These are phyloP conservation scores for Phyllosticta capitalensis DNA, from an alignment of 2,329 filamentous ascomycete genomes.

Conservation along the genomic window DNA sequence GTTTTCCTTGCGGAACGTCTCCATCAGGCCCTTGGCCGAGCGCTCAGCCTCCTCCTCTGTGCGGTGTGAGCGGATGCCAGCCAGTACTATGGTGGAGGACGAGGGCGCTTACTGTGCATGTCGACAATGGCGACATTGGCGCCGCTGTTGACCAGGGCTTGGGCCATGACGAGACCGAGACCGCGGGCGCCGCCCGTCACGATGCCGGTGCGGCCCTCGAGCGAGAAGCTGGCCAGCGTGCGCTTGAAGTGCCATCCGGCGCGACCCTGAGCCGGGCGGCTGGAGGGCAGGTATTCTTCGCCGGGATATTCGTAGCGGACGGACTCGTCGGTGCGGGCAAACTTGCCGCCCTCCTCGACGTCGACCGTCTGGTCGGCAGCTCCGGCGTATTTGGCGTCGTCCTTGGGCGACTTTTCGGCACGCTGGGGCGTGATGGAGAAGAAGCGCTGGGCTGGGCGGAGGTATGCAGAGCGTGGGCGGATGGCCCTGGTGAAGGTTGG, in stretches of 20 bases:
- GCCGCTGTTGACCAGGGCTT: slow-evolving; percentile 80
- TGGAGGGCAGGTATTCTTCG: slow-evolving; percentile 62
- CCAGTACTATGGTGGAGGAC: neutral
- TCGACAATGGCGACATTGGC: slow-evolving; percentile 88
- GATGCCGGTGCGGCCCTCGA: slow-evolving; percentile 72
- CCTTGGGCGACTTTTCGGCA: slow-evolving; percentile 19
- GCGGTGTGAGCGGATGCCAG: neutral
- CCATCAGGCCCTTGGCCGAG: slow-evolving; percentile 64
- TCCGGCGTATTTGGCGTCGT: slow-evolving; percentile 26
- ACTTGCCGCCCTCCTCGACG: slow-evolving; percentile 49
- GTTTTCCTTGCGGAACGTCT: slow-evolving; percentile 70
- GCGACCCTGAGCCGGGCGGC: slow-evolving; percentile 61
- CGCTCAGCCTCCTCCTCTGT: slow-evolving; percentile 73
- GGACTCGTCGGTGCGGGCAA: slow-evolving; percentile 69
- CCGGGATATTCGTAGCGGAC: slow-evolving; percentile 72
- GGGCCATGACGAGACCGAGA: slow-evolving; percentile 83
- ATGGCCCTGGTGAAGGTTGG: slow-evolving; percentile 15
- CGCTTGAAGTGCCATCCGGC: slow-evolving; percentile 76
- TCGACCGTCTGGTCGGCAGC: slow-evolving; percentile 32
- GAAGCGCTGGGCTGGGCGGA: slow-evolving; percentile 19
- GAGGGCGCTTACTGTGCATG: slow-evolving; percentile 61
- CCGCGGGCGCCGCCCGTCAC: slow-evolving; percentile 88
- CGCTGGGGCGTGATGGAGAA: slow-evolving; percentile 22
- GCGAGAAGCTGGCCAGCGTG: slow-evolving; percentile 75
- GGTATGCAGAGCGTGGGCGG: slow-evolving; percentile 17